Evolutionary conservation across 202 grass and related monocot genomes (phyloP).

Genomic region (Eragrostis tef): DNA sequence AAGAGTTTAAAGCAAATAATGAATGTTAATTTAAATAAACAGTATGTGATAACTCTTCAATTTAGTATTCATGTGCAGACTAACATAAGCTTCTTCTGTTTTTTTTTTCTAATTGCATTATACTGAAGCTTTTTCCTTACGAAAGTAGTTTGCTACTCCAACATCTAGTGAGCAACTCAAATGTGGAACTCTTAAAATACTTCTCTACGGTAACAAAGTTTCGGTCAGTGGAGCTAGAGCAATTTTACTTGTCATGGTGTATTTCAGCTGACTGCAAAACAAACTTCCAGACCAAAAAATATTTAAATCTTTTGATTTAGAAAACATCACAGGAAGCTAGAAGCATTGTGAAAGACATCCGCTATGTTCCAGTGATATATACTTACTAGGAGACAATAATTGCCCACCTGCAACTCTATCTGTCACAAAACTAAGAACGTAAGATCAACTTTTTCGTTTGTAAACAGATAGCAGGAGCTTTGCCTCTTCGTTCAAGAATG

Average conservation of each 20-base stretch:
- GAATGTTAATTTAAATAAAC: constrained; percentile 15
- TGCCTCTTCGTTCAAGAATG: constrained; percentile 4
- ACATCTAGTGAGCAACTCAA: constrained; percentile 31
- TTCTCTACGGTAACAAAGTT: constrained; percentile 19
- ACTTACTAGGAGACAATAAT: constrained; percentile 19
- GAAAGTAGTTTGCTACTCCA: background rate
- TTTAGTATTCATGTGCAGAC: constrained; percentile 17
- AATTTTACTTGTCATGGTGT: background rate
- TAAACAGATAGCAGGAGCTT: constrained; percentile 9
- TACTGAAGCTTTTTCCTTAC: constrained; percentile 10
- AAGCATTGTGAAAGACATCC: constrained; percentile 23
- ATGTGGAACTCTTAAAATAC: background rate
- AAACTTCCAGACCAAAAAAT: background rate
- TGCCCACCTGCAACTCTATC: constrained; percentile 7
- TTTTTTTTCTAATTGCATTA: background rate
- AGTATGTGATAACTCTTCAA: background rate
- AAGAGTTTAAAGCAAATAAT: constrained; percentile 34
- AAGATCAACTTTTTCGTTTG: constrained; percentile 27
- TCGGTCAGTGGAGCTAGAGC: background rate
- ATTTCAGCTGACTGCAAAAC: background rate
- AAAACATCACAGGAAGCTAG: background rate
- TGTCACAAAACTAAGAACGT: constrained; percentile 27
- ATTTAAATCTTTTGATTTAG: constrained; percentile 12
- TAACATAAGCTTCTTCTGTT: background rate
- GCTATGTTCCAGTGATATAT: constrained; percentile 32